These are phyloP conservation scores for Aureobasidium sp. DNA, from an alignment of 2,329 filamentous ascomycete genomes.

Conservation along the genomic window DNA sequence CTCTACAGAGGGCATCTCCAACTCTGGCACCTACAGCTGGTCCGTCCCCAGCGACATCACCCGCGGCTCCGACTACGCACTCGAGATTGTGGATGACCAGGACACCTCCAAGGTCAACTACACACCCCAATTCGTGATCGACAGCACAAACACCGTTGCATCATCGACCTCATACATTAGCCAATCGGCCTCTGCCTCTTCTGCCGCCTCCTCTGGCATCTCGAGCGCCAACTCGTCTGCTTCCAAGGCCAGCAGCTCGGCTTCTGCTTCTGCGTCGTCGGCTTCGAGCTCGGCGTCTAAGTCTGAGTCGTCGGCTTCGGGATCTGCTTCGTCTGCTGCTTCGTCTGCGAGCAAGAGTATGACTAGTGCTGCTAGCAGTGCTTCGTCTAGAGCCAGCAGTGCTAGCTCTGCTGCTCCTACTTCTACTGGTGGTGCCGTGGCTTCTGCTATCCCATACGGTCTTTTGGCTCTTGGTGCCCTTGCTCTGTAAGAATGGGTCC, in stretches of 20 bases:
- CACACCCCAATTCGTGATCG: constrained; percentile 45
- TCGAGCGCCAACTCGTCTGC: constrained; percentile 1
- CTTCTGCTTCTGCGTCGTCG: constrained; percentile 40
- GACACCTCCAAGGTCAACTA: constrained; percentile 44
- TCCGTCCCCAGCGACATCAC: constrained; percentile 35
- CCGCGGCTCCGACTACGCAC: constrained; percentile 43
- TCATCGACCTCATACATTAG: constrained; percentile 24
- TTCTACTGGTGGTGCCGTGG: constrained; percentile 17
- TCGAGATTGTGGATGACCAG: constrained; percentile 46
- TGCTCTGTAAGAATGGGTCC: constrained; percentile 13
- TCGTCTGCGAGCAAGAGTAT: constrained; percentile 35
- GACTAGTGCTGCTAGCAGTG: constrained; percentile 29
- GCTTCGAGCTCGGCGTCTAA: background rate
- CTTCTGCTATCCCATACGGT: constrained; percentile 16
- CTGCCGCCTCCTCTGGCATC: constrained; percentile 18
- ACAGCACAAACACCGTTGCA: constrained; percentile 38
- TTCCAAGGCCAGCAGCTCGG: constrained; percentile 5
- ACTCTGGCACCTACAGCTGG: constrained; percentile 46
- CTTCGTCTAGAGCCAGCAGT: background rate
- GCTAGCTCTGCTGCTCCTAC: background rate
- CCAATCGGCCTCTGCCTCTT: constrained; percentile 25
- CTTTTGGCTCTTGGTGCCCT: constrained; percentile 19
- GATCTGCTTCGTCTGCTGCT: constrained; percentile 51
- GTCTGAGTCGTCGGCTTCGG: constrained; percentile 35
- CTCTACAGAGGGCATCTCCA: constrained; percentile 38